A percentile compares a stretch with the other conserved stretches of the same genome.
phyloP scores from a whole-genome alignment of 2,329 filamentous ascomycete species.

The Fusarium phyllophilum region DNA sequence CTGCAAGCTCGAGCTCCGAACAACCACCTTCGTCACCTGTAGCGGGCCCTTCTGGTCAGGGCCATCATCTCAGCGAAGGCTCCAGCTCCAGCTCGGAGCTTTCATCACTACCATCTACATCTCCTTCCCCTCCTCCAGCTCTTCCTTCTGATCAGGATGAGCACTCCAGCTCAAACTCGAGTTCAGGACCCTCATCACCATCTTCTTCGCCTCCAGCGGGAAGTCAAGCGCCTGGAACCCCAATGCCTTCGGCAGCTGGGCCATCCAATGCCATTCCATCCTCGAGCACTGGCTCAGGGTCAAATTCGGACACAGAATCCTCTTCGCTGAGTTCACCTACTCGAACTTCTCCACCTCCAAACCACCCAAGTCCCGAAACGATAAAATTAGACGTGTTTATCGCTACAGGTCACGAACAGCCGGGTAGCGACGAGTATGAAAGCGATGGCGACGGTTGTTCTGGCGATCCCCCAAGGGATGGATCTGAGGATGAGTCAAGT shows the following conservation, averaged over 20 bases:
- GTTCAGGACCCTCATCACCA: not conserved
- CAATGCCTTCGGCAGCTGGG: not conserved
- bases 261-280: not conserved
- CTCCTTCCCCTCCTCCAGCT: not conserved
- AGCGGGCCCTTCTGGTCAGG: not conserved
- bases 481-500: not conserved
- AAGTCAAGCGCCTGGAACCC: not conserved
- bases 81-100: not conserved
- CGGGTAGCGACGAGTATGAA: not conserved
- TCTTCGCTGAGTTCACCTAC: not conserved
- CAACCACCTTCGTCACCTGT: not conserved
- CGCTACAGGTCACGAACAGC: not conserved
- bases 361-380: not conserved
- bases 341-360: not conserved
- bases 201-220: not conserved
- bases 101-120: not conserved
- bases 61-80: not conserved
- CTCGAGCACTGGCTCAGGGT: not conserved
- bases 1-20: not conserved
- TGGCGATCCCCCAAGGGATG: not conserved
- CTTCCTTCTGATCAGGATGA: not conserved
- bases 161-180: not conserved
- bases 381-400: not conserved
- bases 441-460: not conserved
- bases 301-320: not conserved